phyloP scores from a whole-genome alignment of 345 rosid species.

The Cardamine resedifolia region DNA sequence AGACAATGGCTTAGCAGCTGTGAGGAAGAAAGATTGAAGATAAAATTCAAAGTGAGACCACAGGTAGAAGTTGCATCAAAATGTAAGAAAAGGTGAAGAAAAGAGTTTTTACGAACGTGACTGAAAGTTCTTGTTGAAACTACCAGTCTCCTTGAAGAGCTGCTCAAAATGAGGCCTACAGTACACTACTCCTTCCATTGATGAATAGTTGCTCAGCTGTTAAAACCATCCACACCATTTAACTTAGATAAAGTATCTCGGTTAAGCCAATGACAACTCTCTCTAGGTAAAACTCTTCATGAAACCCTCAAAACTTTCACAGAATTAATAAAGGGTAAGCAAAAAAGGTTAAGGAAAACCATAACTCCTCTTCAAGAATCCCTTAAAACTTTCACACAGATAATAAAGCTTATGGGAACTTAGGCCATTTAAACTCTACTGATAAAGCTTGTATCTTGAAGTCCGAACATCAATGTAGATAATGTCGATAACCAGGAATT shows the following conservation, averaged over 20 bases:
- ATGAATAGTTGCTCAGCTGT: conserved; percentile 90
- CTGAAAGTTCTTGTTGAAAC: conserved; percentile 87
- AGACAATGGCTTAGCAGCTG: conserved; percentile 88
- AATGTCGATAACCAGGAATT: not conserved
- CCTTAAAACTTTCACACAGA: not conserved
- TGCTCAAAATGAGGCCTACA: conserved; percentile 99
- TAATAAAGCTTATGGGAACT: not conserved
- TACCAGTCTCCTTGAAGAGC: conserved; percentile 93
- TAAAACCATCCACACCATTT: conserved; percentile 27
- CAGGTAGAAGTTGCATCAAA: conserved; percentile 2
- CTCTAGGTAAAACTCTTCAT: not conserved
- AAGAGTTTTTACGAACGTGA: conserved; percentile 62
- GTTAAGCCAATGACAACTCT: not conserved
- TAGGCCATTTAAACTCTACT: not conserved
- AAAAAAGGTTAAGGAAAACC: not conserved
- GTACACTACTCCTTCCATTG: conserved; percentile 97
- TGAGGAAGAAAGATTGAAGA: conserved; percentile 39
- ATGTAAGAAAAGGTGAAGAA: not conserved
- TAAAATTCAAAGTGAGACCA: conserved; percentile 25
- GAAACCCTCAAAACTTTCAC: not conserved
- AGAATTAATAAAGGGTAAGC: not conserved
- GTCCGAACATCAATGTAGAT: not conserved
- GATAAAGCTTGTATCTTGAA: not conserved
- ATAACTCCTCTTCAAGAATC: not conserved
- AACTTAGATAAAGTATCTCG: not conserved